Base-by-base conservation (phyloP, 2,329 filamentous ascomycete species). In the Cryphonectria japonica region DNA sequence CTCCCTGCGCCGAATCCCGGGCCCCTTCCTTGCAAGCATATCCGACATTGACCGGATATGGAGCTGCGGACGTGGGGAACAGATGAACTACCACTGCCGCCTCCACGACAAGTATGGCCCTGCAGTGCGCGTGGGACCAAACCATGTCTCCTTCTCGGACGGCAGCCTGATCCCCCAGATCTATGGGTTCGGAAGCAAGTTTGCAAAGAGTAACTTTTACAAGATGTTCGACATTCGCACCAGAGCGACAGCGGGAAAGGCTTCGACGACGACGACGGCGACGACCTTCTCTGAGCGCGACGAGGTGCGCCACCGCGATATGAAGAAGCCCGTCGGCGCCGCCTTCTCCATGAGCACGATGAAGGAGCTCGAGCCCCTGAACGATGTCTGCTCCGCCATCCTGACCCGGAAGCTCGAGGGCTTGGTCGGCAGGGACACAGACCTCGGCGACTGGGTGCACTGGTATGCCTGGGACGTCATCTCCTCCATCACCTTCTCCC, bases 101-200 rank as follows among this genome's bases (percentile, higher is more conserved):
- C 73, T 79, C 22, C 78, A 80, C 70, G 72, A 76, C 19, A 75
- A 76, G 63, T 80, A 81, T 67, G 82, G 82, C 22, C 74, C 76
- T 0, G 76, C 83, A 0, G 82, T 83, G 14, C 79, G 82, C 14
- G 71, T 82, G 26, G 77, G 77, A 7, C 81, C 82, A 0, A 77
- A 80, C 43, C 80, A 83, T 63, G 76, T 83, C 13, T 79, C 79
- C 7, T 83, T 80, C 74, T 78, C 75, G 64, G 66, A 74, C 54
- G 71, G 68, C 22, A 41, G 61, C 19, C 57, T 72, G 32, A 71
- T 74, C 22, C 71, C 72, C 3, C 19, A 60, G 66, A 61, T 73
- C 26, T 73, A 74, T 64, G 67, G 72, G 14, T 69, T 75, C 76
- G 6, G 68, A 76, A 14, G 69, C 72, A 7, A 82, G 79, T 70